Conservation (phyloP, 176 grass and related monocot species). For the Olyra latifolia region DNA sequence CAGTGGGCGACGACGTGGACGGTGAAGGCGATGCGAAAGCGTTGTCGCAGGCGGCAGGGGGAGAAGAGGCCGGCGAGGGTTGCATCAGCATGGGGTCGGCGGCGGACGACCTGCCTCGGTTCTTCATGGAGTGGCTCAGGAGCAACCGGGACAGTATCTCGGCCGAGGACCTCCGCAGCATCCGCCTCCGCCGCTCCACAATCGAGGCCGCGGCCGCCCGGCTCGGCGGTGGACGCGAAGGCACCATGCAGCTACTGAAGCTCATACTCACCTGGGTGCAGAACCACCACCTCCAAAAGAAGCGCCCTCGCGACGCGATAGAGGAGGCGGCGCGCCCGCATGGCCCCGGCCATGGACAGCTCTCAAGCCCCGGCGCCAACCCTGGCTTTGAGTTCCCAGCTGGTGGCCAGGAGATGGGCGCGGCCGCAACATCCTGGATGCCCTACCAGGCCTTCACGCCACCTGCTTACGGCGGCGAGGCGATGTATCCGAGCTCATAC, state of each 20-base stretch:
- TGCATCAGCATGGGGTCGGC: conserved; percentile 17
- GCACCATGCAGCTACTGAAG: conserved; percentile 77
- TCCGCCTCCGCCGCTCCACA: conserved; percentile 84
- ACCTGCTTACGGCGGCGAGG: conserved; percentile 43
- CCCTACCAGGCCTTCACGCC: conserved; percentile 48
- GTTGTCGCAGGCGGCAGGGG: not conserved
- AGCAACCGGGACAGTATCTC: conserved; percentile 85
- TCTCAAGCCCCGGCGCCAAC: conserved; percentile 17
- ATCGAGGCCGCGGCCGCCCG: conserved; percentile 71
- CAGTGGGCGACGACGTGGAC: not conserved
- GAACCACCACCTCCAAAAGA: conserved; percentile 80
- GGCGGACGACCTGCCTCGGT: conserved; percentile 60
- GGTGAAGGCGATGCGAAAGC: not conserved
- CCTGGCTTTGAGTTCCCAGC: conserved; percentile 34
- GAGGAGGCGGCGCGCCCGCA: conserved; percentile 27
- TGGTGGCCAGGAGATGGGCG: not conserved
- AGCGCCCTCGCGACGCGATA: conserved; percentile 33
- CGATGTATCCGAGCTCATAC: conserved; percentile 42
- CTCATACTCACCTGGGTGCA: conserved; percentile 95
- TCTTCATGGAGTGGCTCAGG: conserved; percentile 96
- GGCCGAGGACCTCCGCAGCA: conserved; percentile 80
- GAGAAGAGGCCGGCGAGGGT: conserved; percentile 17
- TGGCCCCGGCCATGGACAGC: conserved; percentile 11
- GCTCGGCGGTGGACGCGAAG: conserved; percentile 65
- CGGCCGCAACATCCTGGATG: conserved; percentile 37